These are phyloP conservation scores for Lactifluus rugatus DNA, from an alignment of 768 basidiomycete species.

Conservation along the genomic window DNA sequence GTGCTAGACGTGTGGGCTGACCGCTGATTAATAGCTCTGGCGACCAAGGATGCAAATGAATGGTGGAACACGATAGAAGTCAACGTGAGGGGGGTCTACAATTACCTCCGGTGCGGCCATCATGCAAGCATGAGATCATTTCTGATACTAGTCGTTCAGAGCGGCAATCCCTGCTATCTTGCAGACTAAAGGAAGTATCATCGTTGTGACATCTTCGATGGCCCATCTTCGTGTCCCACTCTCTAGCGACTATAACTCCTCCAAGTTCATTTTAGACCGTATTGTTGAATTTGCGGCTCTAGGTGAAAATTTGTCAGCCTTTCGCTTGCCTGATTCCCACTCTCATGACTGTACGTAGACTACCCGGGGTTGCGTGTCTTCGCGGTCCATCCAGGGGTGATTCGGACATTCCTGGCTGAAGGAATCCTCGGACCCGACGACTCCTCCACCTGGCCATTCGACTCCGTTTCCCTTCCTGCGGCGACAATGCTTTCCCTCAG, in stretches of 20 bases:
- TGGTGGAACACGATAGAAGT: constrained; percentile 8
- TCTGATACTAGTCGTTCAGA: not conserved
- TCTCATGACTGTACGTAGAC: not conserved
- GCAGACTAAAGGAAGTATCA: constrained; percentile 5
- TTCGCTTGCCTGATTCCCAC: too few relatives aligned
- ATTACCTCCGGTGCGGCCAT: constrained; percentile 11
- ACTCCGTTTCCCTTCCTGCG: not conserved
- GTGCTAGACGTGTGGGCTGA: not conserved
- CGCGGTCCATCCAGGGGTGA: constrained; percentile 2
- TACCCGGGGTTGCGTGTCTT: constrained; percentile 2
- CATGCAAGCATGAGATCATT: not conserved
- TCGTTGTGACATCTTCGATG: not conserved
- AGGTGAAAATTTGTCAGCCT: not conserved
- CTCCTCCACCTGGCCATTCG: not conserved
- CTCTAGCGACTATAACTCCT: not conserved
- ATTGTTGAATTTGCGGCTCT: constrained; percentile 3
- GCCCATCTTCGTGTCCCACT: constrained; percentile 3
- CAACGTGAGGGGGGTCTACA: constrained; percentile 6
- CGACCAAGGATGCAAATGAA: not conserved
- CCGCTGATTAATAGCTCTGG: not conserved
- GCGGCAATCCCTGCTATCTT: not conserved
- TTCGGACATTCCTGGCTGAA: not conserved
- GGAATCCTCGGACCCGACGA: not conserved
- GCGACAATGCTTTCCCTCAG: not conserved
- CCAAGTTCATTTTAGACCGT: constrained; percentile 5